Conservation (phyloP, 2,329 filamentous ascomycete species). For the Microcyclosporella mali region DNA sequence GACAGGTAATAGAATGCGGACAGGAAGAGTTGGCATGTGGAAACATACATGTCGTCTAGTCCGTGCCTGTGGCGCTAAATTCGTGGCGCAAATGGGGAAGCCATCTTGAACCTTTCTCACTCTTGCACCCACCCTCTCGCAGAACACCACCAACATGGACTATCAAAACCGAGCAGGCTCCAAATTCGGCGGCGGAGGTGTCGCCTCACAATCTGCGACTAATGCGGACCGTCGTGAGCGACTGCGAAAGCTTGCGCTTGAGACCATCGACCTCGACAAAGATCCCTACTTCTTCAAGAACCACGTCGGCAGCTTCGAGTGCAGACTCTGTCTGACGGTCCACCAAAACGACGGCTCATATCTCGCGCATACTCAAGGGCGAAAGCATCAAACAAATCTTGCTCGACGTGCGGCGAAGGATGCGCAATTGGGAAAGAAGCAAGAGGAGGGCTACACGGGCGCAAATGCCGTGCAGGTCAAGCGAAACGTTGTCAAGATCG, state of each 20-base stretch:
- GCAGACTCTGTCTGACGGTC: conserved; percentile 90
- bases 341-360: conserved; percentile 99
- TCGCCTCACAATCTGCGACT: conserved; percentile 85
- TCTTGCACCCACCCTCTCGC: background rate
- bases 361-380: conserved; percentile 94
- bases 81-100: too few relatives aligned
- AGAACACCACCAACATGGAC: conserved; percentile 22
- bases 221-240: conserved; percentile 97
- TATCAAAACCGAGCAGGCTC: conserved; percentile 85
- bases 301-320: conserved; percentile 96
- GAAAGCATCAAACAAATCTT: conserved; percentile 98
- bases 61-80: background rate
- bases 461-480: conserved; percentile 66
- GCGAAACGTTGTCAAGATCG: conserved; percentile 88
- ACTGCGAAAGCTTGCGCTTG: conserved; percentile 93
- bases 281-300: conserved; percentile 99
- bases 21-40: background rate
- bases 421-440: conserved; percentile 74
- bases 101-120: conserved; percentile 2
- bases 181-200: conserved; percentile 95
- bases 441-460: conserved; percentile 56
- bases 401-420: conserved; percentile 93
- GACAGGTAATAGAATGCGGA: too few relatives aligned
- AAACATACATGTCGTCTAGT: background rate
- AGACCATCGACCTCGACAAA: conserved; percentile 98